phyloP scores from a whole-genome alignment of 208 protist species.

The Leishmania major region DNA sequence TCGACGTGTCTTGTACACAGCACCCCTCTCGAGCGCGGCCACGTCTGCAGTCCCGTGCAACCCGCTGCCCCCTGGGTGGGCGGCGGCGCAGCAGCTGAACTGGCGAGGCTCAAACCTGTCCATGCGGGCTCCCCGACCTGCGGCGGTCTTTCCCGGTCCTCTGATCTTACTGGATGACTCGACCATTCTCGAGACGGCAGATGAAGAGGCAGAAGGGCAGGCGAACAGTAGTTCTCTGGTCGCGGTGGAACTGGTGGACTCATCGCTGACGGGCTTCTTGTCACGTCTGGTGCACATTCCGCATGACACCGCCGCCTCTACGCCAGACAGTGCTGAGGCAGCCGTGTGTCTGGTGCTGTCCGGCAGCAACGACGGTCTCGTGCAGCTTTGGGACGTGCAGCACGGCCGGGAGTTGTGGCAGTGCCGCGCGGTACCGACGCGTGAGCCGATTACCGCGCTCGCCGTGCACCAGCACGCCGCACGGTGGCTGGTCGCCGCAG shows the following conservation, averaged over 20 bases:
- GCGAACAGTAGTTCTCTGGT: background rate
- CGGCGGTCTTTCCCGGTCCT: constrained; percentile 65
- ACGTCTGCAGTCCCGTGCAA: constrained; percentile 19
- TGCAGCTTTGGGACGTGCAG: constrained; percentile 85
- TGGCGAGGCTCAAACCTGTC: background rate
- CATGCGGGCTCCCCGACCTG: constrained; percentile 17
- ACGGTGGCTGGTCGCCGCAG: constrained; percentile 49
- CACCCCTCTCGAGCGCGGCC: constrained; percentile 11
- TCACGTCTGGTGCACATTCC: constrained; percentile 24
- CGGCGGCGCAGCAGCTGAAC: background rate
- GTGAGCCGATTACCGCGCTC: constrained; percentile 63
- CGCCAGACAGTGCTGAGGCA: background rate
- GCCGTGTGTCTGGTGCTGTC: constrained; percentile 44
- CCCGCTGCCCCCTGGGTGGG: background rate
- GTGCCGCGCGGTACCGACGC: constrained; percentile 52
- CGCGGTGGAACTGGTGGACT: constrained; percentile 1
- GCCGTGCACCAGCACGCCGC: constrained; percentile 6
- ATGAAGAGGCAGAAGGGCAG: background rate
- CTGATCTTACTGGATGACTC: constrained; percentile 26
- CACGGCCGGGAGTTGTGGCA: constrained; percentile 64
- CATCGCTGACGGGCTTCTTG: constrained; percentile 27
- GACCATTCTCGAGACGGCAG: background rate
- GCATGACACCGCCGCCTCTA: background rate
- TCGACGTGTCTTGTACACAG: constrained; percentile 15
- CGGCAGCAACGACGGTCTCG: constrained; percentile 71